Evolutionary conservation across 2,329 filamentous ascomycete genomes (phyloP), one percentile per base, ranked within the genome.

Genomic region (Monosporascus sp.): DNA sequence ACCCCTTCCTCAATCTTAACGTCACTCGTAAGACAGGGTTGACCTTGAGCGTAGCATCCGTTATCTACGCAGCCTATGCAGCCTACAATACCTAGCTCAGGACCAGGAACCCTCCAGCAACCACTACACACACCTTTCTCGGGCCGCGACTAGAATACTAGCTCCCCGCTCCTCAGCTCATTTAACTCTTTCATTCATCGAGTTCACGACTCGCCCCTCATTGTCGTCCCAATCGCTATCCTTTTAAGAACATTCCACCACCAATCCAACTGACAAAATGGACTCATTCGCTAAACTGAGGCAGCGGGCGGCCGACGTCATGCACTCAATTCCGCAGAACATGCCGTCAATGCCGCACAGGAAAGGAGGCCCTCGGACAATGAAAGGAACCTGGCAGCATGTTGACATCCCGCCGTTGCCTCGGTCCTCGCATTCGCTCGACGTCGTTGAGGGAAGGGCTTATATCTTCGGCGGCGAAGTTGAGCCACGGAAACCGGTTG

Each of bases 391-490:
- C 49, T 86, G 83, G 83, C 76, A 84, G 63, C 79, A 78, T 60
- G 75, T 87, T 61, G 66, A 75, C 41, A 65, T 81, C 37, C 77
- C 80, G 3, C 59, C 74, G 1, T 76, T 91, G 7, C 82, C 83
- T 40, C 85, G 89, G 51, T 93, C 89, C 1, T 91, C 89, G 0
- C 89, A 94, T 65, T 80, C 82, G 3, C 68, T 91, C 60, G 79
- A 88, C 44, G 74, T 87, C 41, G 70, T 86, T 22, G 74, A 72
- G 46, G 73, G 78, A 15, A 77, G 74, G n/a, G 78, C 80, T 45
- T 77, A 76, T 68, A 77, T 95, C 62, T 95, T 91, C 65, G 90
- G 91, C 55, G 91, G 90, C 60, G 89, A 94, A 68, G 70, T 85
- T 53, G 49, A 76, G 46, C 79, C 87, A 3, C 78, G 84, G 48